These are phyloP conservation scores for Lactifluus subvellereus DNA, from an alignment of 768 basidiomycete genomes.

Conservation along the genomic window DNA sequence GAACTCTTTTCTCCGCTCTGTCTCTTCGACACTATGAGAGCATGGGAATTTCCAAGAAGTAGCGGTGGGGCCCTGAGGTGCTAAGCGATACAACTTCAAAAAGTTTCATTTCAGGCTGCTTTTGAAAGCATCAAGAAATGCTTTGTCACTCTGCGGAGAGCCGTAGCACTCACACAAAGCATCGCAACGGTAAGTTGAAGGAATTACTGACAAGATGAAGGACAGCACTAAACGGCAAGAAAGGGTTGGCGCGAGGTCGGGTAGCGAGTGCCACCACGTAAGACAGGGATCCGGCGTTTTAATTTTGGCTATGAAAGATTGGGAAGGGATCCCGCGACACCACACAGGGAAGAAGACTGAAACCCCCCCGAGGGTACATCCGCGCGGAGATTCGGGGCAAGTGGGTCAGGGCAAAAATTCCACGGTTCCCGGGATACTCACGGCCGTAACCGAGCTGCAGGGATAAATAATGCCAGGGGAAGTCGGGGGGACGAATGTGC, in stretches of 20 bases:
- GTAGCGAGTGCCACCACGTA: no score
- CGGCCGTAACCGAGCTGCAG: neutral
- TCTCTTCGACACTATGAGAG: neutral
- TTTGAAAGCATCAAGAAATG: neutral
- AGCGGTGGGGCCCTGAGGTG: neutral
- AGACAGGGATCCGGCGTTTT: no score
- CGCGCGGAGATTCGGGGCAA: neutral
- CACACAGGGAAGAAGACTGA: no score
- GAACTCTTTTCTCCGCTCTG: no score
- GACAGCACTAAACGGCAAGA: no score
- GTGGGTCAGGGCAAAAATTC: neutral
- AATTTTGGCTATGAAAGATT: no score
- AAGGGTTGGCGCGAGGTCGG: no score
- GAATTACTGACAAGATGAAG: no score
- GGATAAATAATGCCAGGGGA: neutral
- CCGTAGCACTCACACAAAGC: neutral
- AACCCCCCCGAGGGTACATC: no score
- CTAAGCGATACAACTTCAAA: neutral
- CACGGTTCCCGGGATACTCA: neutral
- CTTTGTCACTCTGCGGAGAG: neutral
- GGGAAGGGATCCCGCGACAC: no score
- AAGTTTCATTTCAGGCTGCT: neutral
- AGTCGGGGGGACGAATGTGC: neutral
- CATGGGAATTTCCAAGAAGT: neutral
- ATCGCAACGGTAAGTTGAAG: neutral